phyloP scores from a whole-genome alignment of 208 protist genomes.

The Leishmania guyanensis region DNA sequence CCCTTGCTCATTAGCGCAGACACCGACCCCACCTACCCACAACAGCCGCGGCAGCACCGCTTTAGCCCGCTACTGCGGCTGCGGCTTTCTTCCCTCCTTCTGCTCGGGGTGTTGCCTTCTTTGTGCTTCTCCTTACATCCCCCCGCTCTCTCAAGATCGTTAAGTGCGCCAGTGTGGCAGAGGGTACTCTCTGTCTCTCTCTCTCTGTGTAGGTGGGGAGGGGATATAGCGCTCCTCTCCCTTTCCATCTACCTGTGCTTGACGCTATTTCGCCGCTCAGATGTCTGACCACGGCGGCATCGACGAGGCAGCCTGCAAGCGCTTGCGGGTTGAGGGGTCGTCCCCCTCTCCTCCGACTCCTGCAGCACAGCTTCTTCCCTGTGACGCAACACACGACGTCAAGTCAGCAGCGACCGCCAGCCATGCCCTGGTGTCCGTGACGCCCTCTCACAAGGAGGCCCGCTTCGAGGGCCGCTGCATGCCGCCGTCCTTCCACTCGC shows the following conservation, averaged over 20 bases:
- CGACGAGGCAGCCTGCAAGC: slow-evolving; percentile 30
- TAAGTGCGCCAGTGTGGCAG: neutral
- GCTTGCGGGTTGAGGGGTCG: slow-evolving; percentile 14
- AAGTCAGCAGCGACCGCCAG: neutral
- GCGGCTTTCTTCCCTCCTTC: neutral
- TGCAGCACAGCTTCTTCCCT: neutral
- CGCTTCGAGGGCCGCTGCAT: slow-evolving; percentile 73
- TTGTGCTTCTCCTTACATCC: neutral
- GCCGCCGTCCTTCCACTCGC: slow-evolving; percentile 47
- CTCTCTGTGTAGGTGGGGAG: neutral
- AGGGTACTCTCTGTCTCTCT: neutral
- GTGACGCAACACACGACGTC: neutral
- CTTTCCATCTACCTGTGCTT: neutral
- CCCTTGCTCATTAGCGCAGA: neutral
- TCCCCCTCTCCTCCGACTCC: neutral
- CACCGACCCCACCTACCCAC: neutral
- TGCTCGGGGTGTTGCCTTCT: neutral
- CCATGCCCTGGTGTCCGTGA: neutral
- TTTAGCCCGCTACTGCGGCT: neutral
- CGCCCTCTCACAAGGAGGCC: slow-evolving; percentile 39
- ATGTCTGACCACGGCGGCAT: neutral
- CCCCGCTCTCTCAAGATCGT: neutral
- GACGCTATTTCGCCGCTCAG: neutral
- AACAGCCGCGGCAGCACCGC: neutral
- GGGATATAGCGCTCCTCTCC: neutral